Conservation (phyloP, 345 rosid species). For the Arabidopsis arenosa region DNA sequence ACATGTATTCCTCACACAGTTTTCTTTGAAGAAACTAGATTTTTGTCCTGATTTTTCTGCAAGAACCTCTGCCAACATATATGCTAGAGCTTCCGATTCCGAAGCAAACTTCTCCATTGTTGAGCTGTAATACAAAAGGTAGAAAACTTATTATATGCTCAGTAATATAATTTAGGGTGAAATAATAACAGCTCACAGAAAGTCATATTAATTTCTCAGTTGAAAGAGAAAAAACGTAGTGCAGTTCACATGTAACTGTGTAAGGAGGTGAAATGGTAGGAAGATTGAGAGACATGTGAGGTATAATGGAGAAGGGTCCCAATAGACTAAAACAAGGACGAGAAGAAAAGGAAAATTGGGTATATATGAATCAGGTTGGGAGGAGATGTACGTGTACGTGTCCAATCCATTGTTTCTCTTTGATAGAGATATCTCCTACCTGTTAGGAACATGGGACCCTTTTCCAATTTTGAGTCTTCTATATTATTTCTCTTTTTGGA, state of each 20-base stretch:
- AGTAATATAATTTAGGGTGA: background rate
- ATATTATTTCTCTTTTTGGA: constrained; percentile 35
- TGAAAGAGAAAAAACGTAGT: constrained; percentile 15
- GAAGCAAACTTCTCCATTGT: constrained; percentile 70
- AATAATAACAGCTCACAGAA: too few species aligned
- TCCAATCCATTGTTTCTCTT: constrained; percentile 32
- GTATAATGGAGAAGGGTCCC: constrained; percentile 40
- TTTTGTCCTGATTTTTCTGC: constrained; percentile 65
- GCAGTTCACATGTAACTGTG: constrained; percentile 12
- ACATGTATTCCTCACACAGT: constrained; percentile 75
- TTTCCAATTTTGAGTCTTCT: constrained; percentile 28
- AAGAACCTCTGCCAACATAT: constrained; percentile 63
- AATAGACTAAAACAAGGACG: constrained; percentile 20
- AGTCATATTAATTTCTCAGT: too few species aligned
- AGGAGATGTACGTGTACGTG: constrained; percentile 41
- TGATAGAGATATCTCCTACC: constrained; percentile 45
- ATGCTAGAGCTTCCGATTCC: constrained; percentile 65
- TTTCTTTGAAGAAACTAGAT: constrained; percentile 63
- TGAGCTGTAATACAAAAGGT: constrained; percentile 49
- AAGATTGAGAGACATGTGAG: constrained; percentile 33
- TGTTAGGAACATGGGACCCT: constrained; percentile 44
- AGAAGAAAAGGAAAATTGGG: constrained; percentile 4
- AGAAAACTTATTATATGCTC: background rate
- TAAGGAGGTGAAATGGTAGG: constrained; percentile 5
- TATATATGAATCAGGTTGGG: constrained; percentile 26